Base-by-base conservation (phyloP, 2,329 filamentous ascomycete species). In the Stemphylium vesicarium region DNA sequence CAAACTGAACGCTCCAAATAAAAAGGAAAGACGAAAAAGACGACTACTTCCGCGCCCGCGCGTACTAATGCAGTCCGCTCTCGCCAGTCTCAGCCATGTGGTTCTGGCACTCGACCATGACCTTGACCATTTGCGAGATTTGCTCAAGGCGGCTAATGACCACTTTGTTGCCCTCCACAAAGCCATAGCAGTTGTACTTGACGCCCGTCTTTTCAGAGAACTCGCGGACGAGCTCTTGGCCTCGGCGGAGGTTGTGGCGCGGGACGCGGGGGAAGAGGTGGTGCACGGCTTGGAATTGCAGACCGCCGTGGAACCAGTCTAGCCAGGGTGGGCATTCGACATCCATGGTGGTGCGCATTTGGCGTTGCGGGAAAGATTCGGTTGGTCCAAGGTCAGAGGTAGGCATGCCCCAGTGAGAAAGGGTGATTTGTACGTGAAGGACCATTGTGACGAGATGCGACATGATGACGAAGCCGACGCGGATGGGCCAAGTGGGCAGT, bases 391-490 rank as follows among this genome's bases (percentile, higher is more conserved):
- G 81, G 66, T 96, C 91, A 10, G 90, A 84, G 0, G 92, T 96
- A 65, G 90, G 94, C 92, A 96, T 96, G 62, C 91, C 91, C 75
- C 96, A 96, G 76, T 96, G 92, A 2, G 90, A 95, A 15, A 96
- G 84, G 0, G 92, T 96, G 72, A 96, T 96, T 74, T 96, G 92
- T 10, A 94, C 84, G 73, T 96, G 92, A 45, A 96, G 79, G 2
- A 92, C 89, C 75, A 90, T 89, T 6, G 91, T 91, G 22, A 91
- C 82, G 70, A 92, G 84, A 71, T 96, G 91, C 69, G 89, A 93
- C 69, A 95, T 77, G 73, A 96, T 80, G 67, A 96, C 79, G 73
- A 91, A 96, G 42, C 84, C 78, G 50, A 95, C 82, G 15, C 92
- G 87, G 58, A 84, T 84, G 75, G 84, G 85, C 75, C 84, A 85